These are phyloP conservation scores for Eucalyptus cladocalyx DNA, from an alignment of 345 rosid species.

Conservation along the genomic window DNA sequence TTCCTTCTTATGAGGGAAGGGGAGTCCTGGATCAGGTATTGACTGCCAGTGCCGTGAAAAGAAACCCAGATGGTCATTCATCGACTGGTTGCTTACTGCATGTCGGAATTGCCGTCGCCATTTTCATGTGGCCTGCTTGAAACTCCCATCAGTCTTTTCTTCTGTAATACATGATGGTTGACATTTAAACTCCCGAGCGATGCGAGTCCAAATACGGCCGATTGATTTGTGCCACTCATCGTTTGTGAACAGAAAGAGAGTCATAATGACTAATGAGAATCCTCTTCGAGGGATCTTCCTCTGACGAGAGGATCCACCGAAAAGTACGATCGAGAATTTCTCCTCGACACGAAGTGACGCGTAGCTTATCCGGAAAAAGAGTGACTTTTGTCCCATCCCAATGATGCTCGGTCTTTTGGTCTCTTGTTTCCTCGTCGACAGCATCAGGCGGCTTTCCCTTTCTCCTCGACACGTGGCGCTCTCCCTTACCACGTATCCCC, in stretches of 20 bases:
- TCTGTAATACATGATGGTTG: not conserved
- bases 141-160: not conserved
- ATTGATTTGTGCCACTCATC: not conserved
- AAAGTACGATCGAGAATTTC: not conserved
- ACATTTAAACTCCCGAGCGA: not conserved
- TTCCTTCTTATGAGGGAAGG: not conserved
- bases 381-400: not conserved
- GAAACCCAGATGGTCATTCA: not conserved
- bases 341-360: conserved; percentile 1
- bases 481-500: not conserved
- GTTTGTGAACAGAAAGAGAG: not conserved
- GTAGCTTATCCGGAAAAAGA: conserved; percentile 18
- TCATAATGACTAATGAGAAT: not conserved
- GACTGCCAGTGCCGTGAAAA: not conserved
- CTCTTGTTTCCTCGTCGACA: conserved; percentile 20
- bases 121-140: not conserved
- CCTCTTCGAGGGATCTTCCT: not conserved
- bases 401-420: not conserved
- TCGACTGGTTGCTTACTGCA: not conserved
- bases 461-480: conserved; percentile 9
- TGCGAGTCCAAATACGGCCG: not conserved
- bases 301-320: not conserved
- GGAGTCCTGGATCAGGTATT: not conserved
- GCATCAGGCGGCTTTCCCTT: not conserved
- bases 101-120: not conserved